Evolutionary conservation across 805 yeast genomes (phyloP).

Genomic region (Lipomyces kockii): DNA sequence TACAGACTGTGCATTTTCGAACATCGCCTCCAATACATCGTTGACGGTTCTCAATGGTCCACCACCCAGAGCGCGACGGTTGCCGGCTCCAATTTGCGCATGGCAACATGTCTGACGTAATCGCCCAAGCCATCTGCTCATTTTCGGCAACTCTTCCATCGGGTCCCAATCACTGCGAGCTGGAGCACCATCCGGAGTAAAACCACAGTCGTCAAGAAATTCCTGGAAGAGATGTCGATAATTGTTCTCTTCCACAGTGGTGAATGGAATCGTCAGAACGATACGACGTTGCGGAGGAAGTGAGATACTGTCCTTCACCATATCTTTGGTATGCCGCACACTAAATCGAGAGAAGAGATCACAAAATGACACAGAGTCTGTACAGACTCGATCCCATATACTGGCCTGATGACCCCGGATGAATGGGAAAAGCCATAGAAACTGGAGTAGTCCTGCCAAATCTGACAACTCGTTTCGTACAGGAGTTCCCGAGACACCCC

Average conservation of each 20-base stretch:
- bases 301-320: slow-evolving; percentile 75
- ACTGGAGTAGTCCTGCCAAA: slow-evolving; percentile 70
- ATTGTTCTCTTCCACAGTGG: slow-evolving; percentile 82
- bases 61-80: slow-evolving; percentile 42
- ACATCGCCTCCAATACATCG: slow-evolving; percentile 70
- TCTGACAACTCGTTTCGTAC: slow-evolving; percentile 70
- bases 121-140: slow-evolving; percentile 68
- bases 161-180: slow-evolving; percentile 32
- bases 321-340: slow-evolving; percentile 80
- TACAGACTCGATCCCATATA: slow-evolving; percentile 51
- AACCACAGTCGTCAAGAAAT: slow-evolving; percentile 62
- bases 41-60: slow-evolving; percentile 57
- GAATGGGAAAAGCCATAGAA: slow-evolving; percentile 71
- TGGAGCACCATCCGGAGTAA: slow-evolving; percentile 34
- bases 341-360: slow-evolving; percentile 60
- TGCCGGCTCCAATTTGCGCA: slow-evolving; percentile 51
- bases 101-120: slow-evolving; percentile 85
- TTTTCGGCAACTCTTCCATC: slow-evolving; percentile 29
- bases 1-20: slow-evolving; percentile 58
- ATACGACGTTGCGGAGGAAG: slow-evolving; percentile 80
- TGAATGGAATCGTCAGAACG: slow-evolving; percentile 72
- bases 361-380: slow-evolving; percentile 51
- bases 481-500: slow-evolving; percentile 98
- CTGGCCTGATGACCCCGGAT: slow-evolving; percentile 45
- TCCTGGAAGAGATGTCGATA: slow-evolving; percentile 67